phyloP scores from a whole-genome alignment of 306 rosid genomes.

The Begonia fuchsioides region DNA sequence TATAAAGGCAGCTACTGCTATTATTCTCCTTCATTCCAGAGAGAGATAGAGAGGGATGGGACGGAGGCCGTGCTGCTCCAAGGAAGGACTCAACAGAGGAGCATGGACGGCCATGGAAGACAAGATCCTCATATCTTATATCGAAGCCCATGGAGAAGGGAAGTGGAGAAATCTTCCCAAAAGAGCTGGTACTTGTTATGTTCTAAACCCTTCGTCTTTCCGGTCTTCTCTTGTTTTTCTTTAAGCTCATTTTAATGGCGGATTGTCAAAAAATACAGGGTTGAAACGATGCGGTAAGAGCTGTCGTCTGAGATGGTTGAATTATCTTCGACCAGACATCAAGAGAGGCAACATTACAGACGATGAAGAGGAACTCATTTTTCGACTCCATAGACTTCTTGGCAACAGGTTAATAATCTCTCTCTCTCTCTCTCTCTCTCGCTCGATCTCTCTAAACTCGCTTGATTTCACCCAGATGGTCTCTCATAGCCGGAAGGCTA shows the following conservation, averaged over 20 bases:
- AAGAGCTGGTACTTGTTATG: constrained; percentile 20
- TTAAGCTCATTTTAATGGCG: no score
- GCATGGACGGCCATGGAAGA: constrained; percentile 35
- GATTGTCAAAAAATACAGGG: constrained; percentile 13
- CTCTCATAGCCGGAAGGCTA: constrained; percentile 31
- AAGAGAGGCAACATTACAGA: constrained; percentile 30
- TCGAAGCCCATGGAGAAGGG: constrained; percentile 23
- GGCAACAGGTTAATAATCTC: constrained; percentile 20
- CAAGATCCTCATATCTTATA: constrained; percentile 13
- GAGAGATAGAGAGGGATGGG: constrained; percentile 17
- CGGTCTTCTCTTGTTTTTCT: no score
- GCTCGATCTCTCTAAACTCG: background rate
- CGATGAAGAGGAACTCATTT: constrained; percentile 31
- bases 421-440: background rate
- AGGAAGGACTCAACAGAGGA: constrained; percentile 30
- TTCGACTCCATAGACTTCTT: constrained; percentile 29
- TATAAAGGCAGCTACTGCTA: no score
- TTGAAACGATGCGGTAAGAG: constrained; percentile 30
- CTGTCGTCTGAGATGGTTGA: constrained; percentile 28
- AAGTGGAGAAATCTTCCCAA: constrained; percentile 28
- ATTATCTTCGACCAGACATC: constrained; percentile 29
- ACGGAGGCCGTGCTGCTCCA: constrained; percentile 31
- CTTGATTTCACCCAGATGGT: constrained; percentile 17
- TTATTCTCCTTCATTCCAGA: no score
- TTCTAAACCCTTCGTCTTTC: no score